Evolutionary conservation across 2,329 filamentous ascomycete species (phyloP), one percentile per base, ranked within the genome.

Genomic region (Hyphodiscus sp.): DNA sequence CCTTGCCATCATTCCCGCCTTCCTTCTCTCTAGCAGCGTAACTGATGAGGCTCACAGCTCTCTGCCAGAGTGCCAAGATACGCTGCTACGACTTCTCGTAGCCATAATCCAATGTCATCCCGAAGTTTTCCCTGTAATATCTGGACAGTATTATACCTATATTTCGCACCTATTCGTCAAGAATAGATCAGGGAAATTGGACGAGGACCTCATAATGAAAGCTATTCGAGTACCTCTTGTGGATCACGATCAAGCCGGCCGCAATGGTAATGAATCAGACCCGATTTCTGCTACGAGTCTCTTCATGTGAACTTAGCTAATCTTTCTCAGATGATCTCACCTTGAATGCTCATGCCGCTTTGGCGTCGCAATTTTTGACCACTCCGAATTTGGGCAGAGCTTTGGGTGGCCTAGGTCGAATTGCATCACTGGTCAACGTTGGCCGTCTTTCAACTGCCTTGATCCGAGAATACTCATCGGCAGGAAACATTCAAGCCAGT

Each of bases 331-430:
- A 60, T 50, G 41, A 60, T 41, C 16, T 47, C 13, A 19, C 51
- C 16, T 45, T 63, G 2, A 53, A 61, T 49, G 58, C 59, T 20
- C 61, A 69, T 54, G 52, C 57, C 20, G 62, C 64, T 8, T 65
- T 68, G 54, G 65, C 66, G 33, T 53, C 63, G 4, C 47, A 61
- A 16, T 68, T 68, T 46, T 52, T 69, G 23, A 64, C 61, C 13
- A 67, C 62, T 15, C 65, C 67, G 18, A 51, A 65, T 52, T 49
- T 69, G 30, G 45, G 51, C 20, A 53, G 33, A 6, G 47, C 57
- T 16, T 49, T 68, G 10, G 60, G 62, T 5, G 49, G 52, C 10
- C 51, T 68, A 23, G 54, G 62, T 44, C 51, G 55, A 16, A 26
- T 69, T 20, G 62, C 65, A 19, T 47, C 51, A 20, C 50, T 57